Evolutionary conservation across 179 eudicot genomes (phyloP).

Genomic region (Spinacia oleracea): DNA sequence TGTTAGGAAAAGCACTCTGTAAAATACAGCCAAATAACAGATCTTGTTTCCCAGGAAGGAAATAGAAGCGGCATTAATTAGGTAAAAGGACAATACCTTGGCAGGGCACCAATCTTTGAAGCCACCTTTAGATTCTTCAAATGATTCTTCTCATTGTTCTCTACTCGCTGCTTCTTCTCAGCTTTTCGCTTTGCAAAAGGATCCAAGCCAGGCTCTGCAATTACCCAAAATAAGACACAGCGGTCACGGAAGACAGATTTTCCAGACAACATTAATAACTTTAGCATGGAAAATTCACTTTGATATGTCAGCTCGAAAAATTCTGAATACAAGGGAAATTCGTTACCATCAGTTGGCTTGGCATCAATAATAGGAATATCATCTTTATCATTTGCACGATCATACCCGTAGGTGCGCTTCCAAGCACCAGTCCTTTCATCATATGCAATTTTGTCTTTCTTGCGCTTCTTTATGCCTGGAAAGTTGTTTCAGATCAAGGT

Average conservation of each 20-base stretch:
- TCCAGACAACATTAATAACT: not conserved
- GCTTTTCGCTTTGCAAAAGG: constrained; percentile 81
- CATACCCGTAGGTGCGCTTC: constrained; percentile 95
- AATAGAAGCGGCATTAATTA: not conserved
- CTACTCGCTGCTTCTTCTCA: constrained; percentile 74
- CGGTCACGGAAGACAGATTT: not conserved
- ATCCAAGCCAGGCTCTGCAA: constrained; percentile 83
- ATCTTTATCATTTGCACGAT: constrained; percentile 87
- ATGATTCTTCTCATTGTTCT: constrained; percentile 80
- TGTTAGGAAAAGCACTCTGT: constrained; percentile 1
- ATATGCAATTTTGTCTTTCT: constrained; percentile 76
- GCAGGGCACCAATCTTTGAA: constrained; percentile 73
- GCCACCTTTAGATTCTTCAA: constrained; percentile 70
- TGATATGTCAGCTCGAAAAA: not conserved
- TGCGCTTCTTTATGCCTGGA: constrained; percentile 67
- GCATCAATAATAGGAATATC: constrained; percentile 89
- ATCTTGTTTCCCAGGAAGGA: too few species aligned
- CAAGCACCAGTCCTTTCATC: constrained; percentile 81
- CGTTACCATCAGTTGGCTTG: constrained; percentile 78
- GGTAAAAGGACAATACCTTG: constrained; percentile 49
- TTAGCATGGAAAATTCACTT: not conserved
- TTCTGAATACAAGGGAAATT: not conserved
- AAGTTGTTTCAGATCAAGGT: constrained; percentile 18
- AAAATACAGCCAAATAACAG: too few species aligned
- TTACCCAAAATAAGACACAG: not conserved